Conservation (phyloP, 2,329 filamentous ascomycete genomes). For the Claviceps spartinae region DNA sequence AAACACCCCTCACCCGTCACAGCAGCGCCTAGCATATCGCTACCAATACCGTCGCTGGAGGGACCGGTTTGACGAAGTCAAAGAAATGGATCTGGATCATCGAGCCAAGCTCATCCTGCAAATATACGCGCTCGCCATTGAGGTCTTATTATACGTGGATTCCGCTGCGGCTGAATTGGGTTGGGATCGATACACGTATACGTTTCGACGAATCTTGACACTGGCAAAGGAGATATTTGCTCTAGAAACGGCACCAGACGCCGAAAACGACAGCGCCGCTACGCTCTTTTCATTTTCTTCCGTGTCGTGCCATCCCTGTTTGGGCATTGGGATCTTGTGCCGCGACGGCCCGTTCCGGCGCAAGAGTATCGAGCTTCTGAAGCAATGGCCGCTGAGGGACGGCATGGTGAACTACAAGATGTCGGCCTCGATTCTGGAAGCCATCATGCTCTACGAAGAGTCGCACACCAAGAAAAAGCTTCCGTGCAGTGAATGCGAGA, state of each 20-base stretch:
- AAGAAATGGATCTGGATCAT: neutral
- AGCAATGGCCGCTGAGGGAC: slow-evolving; percentile 1
- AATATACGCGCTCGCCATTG: slow-evolving; percentile 1
- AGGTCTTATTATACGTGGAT: neutral
- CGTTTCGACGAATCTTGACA: neutral
- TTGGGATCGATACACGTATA: slow-evolving; percentile 4
- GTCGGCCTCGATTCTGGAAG: neutral
- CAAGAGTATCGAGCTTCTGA: neutral
- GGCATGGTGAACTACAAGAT: slow-evolving; percentile 4
- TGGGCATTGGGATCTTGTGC: slow-evolving; percentile 1
- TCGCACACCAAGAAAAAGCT: neutral
- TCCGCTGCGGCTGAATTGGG: neutral
- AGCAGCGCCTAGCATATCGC: neutral
- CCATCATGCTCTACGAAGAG: slow-evolving; percentile 1
- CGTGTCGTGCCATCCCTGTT: neutral
- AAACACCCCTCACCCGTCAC: neutral
- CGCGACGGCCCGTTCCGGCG: slow-evolving; percentile 1
- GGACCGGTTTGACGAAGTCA: slow-evolving; percentile 1
- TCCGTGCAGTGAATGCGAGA: neutral
- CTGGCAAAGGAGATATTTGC: slow-evolving; percentile 1
- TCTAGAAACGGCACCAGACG: neutral
- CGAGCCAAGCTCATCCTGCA: slow-evolving; percentile 1
- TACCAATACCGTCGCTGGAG: slow-evolving; percentile 5
- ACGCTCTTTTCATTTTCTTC: slow-evolving; percentile 2
- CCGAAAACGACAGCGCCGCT: neutral